Evolutionary conservation across 306 rosid genomes (phyloP), one percentile per base, ranked within the genome.

Genomic region (Nissolia schottii): DNA sequence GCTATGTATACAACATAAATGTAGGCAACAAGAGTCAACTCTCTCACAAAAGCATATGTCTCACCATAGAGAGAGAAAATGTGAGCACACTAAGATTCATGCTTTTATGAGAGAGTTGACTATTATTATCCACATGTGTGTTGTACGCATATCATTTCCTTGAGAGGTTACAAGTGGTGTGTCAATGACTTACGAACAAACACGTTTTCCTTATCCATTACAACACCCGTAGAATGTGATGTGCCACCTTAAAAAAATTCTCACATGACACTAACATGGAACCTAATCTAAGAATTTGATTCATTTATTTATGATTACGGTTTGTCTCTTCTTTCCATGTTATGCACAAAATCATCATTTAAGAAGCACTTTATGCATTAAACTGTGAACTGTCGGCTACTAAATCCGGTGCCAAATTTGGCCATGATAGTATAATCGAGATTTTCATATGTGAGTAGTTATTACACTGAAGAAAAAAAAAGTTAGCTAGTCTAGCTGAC

Each of bases 241-340:
- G 37, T 51, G 35, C 2, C 64, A 37, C 37, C 37, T 34, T 48
- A 51, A 14, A 68, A n/a, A 57, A 19, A 20, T 19, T 12, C 58
- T 43, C 32, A 19, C 10, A 29, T 31, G 32, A 50, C 62, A 19
- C 18, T 45, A 76, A 58, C 53, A 45, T 32, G 24, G 18, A 68
- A 77, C 64, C 70, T 58, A 67, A 67, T 58, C 50, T 23, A 29
- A 20, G 41, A 24, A 16, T 15, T 38, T 61, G 38, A 61, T 54
- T 73, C 53, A 50, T 41, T 7, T 5, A 34, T 6, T n/a, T n/a
- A n/a, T n/a, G n/a, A n/a, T n/a, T n/a, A n/a, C n/a, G n/a, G n/a
- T n/a, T n/a, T 18, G 48, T 28, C 27, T 49, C 45, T 38, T 49
- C 12, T 49, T 27, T 18, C 41, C 1, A 2, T 9, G 19, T 19